phyloP scores from a whole-genome alignment of 2,329 filamentous ascomycete genomes.

The Pyrenochaeta sp. region DNA sequence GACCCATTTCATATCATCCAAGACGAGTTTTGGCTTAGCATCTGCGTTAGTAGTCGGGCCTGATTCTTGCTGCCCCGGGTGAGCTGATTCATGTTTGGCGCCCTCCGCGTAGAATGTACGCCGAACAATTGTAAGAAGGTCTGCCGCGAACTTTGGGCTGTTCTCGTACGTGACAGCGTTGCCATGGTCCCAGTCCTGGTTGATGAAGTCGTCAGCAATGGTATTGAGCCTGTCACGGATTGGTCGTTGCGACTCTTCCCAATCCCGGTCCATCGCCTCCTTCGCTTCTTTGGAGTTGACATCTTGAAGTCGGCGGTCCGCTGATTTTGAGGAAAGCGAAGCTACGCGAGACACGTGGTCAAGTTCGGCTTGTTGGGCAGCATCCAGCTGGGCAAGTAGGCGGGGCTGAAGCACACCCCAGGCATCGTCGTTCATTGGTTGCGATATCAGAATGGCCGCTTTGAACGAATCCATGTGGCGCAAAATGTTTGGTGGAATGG shows the following conservation, averaged over 20 bases:
- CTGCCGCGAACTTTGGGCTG: slow-evolving; percentile 73
- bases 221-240: slow-evolving; percentile 70
- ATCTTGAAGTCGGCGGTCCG: slow-evolving; percentile 59
- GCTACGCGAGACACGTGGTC: slow-evolving; percentile 59
- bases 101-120: slow-evolving; percentile 71
- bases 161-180: slow-evolving; percentile 69
- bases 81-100: slow-evolving; percentile 61
- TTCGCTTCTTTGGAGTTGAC: slow-evolving; percentile 61
- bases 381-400: slow-evolving; percentile 70
- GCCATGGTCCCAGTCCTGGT: slow-evolving; percentile 70
- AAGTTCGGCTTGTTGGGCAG: slow-evolving; percentile 67
- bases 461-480: slow-evolving; percentile 77
- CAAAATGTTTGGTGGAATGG: slow-evolving; percentile 69
- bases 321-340: slow-evolving; percentile 56
- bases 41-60: slow-evolving; percentile 39
- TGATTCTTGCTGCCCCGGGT: slow-evolving; percentile 3
- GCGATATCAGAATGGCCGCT: slow-evolving; percentile 74
- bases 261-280: slow-evolving; percentile 71
- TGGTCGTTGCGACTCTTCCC: slow-evolving; percentile 75
- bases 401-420: slow-evolving; percentile 76
- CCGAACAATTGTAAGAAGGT: slow-evolving; percentile 73
- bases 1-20: slow-evolving; percentile 89
- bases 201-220: slow-evolving; percentile 76
- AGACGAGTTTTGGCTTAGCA: slow-evolving; percentile 69
- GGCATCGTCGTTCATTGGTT: slow-evolving; percentile 71